Evolutionary conservation across 768 basidiomycete genomes (phyloP), one percentile per base, ranked within the genome.

Genomic region (Cystobasidium ongulense): DNA sequence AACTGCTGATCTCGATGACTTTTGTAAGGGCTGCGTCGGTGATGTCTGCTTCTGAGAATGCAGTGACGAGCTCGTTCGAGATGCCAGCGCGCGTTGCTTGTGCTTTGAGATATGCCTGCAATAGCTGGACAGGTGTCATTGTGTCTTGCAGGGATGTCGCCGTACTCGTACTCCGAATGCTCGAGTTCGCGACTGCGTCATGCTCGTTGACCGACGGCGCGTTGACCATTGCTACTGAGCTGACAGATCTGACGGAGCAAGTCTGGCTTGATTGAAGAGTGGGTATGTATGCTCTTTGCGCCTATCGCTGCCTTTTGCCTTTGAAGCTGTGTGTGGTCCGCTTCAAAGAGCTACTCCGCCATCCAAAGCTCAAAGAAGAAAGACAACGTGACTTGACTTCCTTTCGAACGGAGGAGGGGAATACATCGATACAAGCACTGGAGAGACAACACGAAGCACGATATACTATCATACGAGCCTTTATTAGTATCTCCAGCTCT

Each of bases 1-100:
- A 21, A n/a, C 53, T 38, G 36, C 53, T 57, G 53, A 71, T 71
- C 36, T 71, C 53, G 1, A 71, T 29, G 10, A 71, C 68, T 54
- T 54, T 52, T 10, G 21, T 23, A 8, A 71, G 36, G 11, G 68
- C 68, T n/a, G 27, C 35, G 31, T 71, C 68, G 7, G 54, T 57
- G 38, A 71, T 71, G 11, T 29, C 25, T 15, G 50, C 8, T 71
- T 71, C 68, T 15, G 50, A 46, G 35, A 71, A 71, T 15, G 68
- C 68, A 4, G 68, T 57, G n/a, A 23, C 29, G 5, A 71, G 68
- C 53, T 71, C 68, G 31, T 71, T 71, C 4, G 54, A 54, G 35
- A 71, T 54, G 18, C 10, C 68, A 4, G 31, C 21, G 25, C 68
- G 52, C n/a, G 53, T 71, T 36, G 52, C 68, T 43, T 71, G 68